These are phyloP conservation scores for Mycena metata DNA, from an alignment of 768 basidiomycete species.

Conservation along the genomic window DNA sequence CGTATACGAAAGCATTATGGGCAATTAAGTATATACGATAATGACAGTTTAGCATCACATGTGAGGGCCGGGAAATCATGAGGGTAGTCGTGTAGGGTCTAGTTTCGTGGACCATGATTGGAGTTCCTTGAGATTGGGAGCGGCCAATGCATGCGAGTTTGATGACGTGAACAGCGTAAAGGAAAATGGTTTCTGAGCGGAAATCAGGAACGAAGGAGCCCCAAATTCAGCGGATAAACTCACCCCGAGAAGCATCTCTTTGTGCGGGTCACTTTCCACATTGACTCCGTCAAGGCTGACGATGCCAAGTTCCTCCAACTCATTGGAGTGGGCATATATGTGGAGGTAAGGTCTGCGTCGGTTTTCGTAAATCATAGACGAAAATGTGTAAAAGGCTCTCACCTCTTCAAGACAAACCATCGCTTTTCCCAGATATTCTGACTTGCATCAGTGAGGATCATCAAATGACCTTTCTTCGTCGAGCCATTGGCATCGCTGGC, in stretches of 20 bases:
- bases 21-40: slow-evolving; percentile 23
- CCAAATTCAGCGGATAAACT: slow-evolving; percentile 48
- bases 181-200: slow-evolving; percentile 78
- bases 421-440: slow-evolving; percentile 85
- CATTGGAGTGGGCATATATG: slow-evolving; percentile 86
- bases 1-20: slow-evolving; percentile 35
- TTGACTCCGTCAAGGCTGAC: slow-evolving; percentile 89
- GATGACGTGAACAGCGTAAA: slow-evolving; percentile 94
- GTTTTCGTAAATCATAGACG: slow-evolving; percentile 22
- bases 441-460: slow-evolving; percentile 85
- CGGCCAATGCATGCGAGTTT: slow-evolving; percentile 92
- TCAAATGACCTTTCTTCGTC: slow-evolving; percentile 87
- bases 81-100: slow-evolving; percentile 80
- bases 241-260: slow-evolving; percentile 90
- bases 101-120: slow-evolving; percentile 88
- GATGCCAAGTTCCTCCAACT: slow-evolving; percentile 85
- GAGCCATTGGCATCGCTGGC: slow-evolving; percentile 72
- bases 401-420: slow-evolving; percentile 93
- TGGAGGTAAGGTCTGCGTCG: slow-evolving; percentile 86
- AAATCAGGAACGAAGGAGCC: slow-evolving; percentile 25
- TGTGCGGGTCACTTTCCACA: slow-evolving; percentile 87
- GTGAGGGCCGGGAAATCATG: slow-evolving; percentile 42
- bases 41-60: slow-evolving; percentile 8
- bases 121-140: slow-evolving; percentile 85
- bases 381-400: slow-evolving; percentile 24